phyloP scores from a whole-genome alignment of 2,329 filamentous ascomycete species.

The Aspergillus cejpii region DNA sequence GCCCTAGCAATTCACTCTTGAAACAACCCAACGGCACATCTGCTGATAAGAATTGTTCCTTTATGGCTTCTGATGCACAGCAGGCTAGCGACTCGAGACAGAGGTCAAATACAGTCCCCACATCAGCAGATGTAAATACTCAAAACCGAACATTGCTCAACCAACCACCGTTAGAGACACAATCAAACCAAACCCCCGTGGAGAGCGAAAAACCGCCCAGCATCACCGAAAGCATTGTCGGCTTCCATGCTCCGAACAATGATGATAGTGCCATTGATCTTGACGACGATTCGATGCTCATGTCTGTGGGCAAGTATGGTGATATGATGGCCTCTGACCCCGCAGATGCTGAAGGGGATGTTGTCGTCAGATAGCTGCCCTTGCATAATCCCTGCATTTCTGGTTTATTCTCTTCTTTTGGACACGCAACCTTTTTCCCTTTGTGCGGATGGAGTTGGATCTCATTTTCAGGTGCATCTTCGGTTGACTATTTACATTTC shows the following conservation, averaged over 20 bases:
- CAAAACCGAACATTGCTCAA: slow-evolving; percentile 15
- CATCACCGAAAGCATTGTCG: slow-evolving; percentile 39
- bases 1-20: slow-evolving; percentile 17
- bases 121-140: slow-evolving; percentile 13
- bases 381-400: slow-evolving; percentile 11
- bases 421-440: slow-evolving; percentile 17
- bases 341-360: slow-evolving; percentile 41
- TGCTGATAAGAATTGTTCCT: slow-evolving; percentile 11
- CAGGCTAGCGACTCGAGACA: slow-evolving; percentile 13
- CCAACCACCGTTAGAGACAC: slow-evolving; percentile 12
- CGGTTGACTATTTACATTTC: slow-evolving; percentile 18
- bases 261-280: slow-evolving; percentile 74
- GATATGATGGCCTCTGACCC: slow-evolving; percentile 44
- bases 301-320: slow-evolving; percentile 40
- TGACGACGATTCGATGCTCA: slow-evolving; percentile 40
- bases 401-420: slow-evolving; percentile 13
- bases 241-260: slow-evolving; percentile 37
- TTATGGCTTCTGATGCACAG: slow-evolving; percentile 15
- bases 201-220: slow-evolving; percentile 42
- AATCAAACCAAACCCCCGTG: slow-evolving; percentile 16
- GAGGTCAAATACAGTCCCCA: slow-evolving; percentile 17
- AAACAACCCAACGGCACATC: slow-evolving; percentile 17
- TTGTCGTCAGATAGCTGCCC: slow-evolving; percentile 38
- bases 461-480: slow-evolving; percentile 22
- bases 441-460: slow-evolving; percentile 27